Evolutionary conservation across 1,139 yeast species (phyloP).

Genomic region (Pichia terricola): DNA sequence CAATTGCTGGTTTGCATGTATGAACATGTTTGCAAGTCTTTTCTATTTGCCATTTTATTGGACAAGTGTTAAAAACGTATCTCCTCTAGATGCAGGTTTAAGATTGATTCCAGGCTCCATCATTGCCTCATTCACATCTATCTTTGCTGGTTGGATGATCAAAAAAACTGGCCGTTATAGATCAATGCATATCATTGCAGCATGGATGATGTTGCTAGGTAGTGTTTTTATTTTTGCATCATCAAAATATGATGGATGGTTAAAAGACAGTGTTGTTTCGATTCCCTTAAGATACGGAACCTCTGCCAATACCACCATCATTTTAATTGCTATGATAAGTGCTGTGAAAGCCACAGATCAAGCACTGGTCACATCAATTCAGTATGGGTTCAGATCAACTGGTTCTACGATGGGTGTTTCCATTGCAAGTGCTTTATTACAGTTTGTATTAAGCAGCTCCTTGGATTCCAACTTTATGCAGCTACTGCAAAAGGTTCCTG

Average conservation of each 20-base stretch:
- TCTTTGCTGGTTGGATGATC: conserved; percentile 24
- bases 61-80: conserved; percentile 23
- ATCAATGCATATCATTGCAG: conserved; percentile 15
- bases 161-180: conserved; percentile 22
- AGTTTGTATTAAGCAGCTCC: conserved; percentile 13
- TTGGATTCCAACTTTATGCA: conserved; percentile 6
- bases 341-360: conserved; percentile 35
- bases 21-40: conserved; percentile 24
- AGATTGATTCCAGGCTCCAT: conserved; percentile 28
- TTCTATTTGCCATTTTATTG: conserved; percentile 26
- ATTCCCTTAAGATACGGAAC: conserved; percentile 33
- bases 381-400: conserved; percentile 40
- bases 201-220: conserved; percentile 26
- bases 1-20: conserved; percentile 28
- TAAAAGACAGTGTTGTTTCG: conserved; percentile 29
- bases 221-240: conserved; percentile 13
- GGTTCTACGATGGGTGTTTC: conserved; percentile 43
- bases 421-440: conserved; percentile 37
- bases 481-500: conserved; percentile 4
- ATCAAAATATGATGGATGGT: conserved; percentile 10
- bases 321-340: conserved; percentile 37
- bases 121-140: conserved; percentile 22
- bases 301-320: conserved; percentile 33
- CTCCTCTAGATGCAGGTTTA: conserved; percentile 24
- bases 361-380: conserved; percentile 41